Conservation (phyloP, 2,329 filamentous ascomycete species). For the Paecilomyces sp. region DNA sequence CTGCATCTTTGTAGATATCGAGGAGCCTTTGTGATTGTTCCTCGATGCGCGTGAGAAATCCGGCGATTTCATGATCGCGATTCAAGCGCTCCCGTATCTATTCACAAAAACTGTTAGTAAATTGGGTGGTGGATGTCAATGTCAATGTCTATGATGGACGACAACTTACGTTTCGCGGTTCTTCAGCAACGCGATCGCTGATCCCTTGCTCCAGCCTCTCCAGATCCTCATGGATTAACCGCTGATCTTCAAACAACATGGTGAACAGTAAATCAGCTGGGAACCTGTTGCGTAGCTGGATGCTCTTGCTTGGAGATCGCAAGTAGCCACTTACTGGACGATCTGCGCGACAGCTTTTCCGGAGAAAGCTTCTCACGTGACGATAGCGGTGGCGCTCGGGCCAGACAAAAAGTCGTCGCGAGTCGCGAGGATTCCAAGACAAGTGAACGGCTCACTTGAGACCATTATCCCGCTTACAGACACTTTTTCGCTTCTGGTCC, state of each 20-base stretch:
- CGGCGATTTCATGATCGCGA: conserved; percentile 83
- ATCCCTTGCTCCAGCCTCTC: conserved; percentile 93
- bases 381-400: conserved; percentile 9
- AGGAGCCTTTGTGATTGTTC: conserved; percentile 74
- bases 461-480: background rate
- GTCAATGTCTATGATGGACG: background rate
- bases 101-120: conserved; percentile 11
- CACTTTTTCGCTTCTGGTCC: background rate
- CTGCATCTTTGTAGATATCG: conserved; percentile 74
- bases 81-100: conserved; percentile 84
- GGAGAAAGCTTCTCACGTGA: conserved; percentile 16
- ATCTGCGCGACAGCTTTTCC: conserved; percentile 16
- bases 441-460: background rate
- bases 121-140: conserved; percentile 1
- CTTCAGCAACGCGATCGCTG: conserved; percentile 78
- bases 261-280: conserved; percentile 6
- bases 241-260: conserved; percentile 87
- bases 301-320: background rate
- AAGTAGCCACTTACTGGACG: conserved; percentile 3
- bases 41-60: conserved; percentile 81
- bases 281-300: background rate
- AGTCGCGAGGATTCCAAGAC: background rate
- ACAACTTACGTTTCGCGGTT: conserved; percentile 71
- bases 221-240: conserved; percentile 90
- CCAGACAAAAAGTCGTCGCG: conserved; percentile 16